phyloP scores from a whole-genome alignment of 257 asterid genomes.

The Anisodus acutangulus region DNA sequence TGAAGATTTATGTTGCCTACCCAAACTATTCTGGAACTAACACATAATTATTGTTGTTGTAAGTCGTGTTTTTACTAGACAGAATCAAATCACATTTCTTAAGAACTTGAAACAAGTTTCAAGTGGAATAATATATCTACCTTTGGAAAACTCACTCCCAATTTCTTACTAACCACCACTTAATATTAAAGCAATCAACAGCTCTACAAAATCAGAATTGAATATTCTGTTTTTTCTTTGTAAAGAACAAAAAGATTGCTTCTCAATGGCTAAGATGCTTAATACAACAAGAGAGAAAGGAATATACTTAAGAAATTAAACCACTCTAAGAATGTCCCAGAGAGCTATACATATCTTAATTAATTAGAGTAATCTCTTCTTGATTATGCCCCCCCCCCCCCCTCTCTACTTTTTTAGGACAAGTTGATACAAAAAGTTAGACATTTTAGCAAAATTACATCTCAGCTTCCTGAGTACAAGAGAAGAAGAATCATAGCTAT shows the following conservation, averaged over 20 bases:
- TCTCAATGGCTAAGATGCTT: slow-evolving; percentile 25
- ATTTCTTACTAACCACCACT: not conserved
- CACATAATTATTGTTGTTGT: no score
- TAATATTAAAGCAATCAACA: not conserved
- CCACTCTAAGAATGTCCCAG: slow-evolving; percentile 29
- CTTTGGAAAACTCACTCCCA: not conserved
- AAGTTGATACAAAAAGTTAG: not conserved
- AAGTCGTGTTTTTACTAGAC: no score
- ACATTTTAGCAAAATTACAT: not conserved
- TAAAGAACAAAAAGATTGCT: not conserved
- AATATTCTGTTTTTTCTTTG: not conserved
- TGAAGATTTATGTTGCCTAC: no score
- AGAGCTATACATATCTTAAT: slow-evolving; percentile 3
- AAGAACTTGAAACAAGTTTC: no score
- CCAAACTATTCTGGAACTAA: no score
- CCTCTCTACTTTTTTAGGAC: not conserved
- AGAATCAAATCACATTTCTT: no score
- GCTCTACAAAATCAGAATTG: not conserved
- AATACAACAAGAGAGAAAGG: slow-evolving; percentile 46
- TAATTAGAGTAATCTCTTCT: slow-evolving; percentile 6
- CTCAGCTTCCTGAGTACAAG: slow-evolving; percentile 37
- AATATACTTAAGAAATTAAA: slow-evolving; percentile 34
- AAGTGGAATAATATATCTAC: not conserved
- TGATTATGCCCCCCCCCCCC: not conserved
- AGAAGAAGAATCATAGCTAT: slow-evolving; percentile 38